Conservation (phyloP, 306 rosid species). For the Ormosia semicastrata region DNA sequence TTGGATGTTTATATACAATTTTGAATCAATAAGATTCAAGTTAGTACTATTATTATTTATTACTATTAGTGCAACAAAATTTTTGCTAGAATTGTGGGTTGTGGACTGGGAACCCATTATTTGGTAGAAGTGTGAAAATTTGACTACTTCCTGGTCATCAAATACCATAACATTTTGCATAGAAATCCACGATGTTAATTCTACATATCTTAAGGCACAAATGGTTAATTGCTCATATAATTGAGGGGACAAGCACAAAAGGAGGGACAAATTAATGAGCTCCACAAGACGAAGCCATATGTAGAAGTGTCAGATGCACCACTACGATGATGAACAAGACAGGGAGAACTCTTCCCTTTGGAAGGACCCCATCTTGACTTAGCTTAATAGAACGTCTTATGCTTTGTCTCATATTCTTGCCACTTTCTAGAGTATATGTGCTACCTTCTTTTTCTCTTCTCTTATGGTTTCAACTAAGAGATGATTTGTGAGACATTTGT, state of each 20-base stretch:
- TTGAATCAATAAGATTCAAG: no score
- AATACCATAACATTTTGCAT: not conserved
- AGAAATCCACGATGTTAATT: no score
- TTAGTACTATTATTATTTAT: no score
- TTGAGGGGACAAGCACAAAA: not conserved
- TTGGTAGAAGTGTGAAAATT: no score
- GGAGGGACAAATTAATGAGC: not conserved
- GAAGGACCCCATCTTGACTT: conserved; percentile 37
- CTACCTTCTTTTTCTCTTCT: not conserved
- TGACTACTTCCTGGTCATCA: no score
- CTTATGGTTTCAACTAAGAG: no score
- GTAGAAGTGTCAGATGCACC: not conserved
- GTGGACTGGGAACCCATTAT: no score
- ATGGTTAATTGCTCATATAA: conserved; percentile 2
- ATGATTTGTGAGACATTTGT: not conserved
- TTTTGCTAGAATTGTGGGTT: no score
- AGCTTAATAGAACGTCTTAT: conserved; percentile 31
- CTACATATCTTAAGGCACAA: not conserved
- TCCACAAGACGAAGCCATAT: not conserved
- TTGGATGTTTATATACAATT: no score
- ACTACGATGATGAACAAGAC: not conserved
- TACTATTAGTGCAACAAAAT: no score
- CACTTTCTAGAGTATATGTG: not conserved
- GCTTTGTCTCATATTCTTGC: conserved; percentile 14
- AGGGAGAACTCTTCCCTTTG: not conserved